Conservation (phyloP, 2,329 filamentous ascomycete genomes). For the Fusarium sp. region DNA sequence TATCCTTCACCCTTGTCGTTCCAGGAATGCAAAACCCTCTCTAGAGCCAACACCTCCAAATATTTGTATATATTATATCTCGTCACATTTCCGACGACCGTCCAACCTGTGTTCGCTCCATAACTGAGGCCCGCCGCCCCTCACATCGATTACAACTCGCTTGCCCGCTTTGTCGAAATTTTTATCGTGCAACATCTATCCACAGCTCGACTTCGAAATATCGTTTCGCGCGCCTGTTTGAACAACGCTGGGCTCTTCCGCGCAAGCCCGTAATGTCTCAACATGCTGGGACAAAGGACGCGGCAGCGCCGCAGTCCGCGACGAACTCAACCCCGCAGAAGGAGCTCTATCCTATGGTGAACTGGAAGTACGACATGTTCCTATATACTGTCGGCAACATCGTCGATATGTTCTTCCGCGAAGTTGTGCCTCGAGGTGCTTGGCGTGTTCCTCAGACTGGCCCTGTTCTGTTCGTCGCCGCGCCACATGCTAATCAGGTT, state of each 20-base stretch:
- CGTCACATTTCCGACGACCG: background rate
- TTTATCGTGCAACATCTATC: constrained; percentile 12
- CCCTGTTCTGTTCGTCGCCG: constrained; percentile 93
- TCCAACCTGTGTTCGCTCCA: constrained; percentile 1
- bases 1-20: background rate
- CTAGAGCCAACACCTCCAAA: background rate
- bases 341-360: constrained; percentile 75
- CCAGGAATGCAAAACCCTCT: constrained; percentile 16
- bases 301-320: constrained; percentile 40
- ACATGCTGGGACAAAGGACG: constrained; percentile 39
- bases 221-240: background rate
- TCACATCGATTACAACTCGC: constrained; percentile 15
- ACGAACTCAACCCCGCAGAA: constrained; percentile 50
- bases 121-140: constrained; percentile 20
- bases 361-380: constrained; percentile 81
- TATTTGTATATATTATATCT: constrained; percentile 13
- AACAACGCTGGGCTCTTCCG: constrained; percentile 19
- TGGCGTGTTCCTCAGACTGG: constrained; percentile 93
- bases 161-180: constrained; percentile 25
- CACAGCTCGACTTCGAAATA: constrained; percentile 2
- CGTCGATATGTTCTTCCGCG: constrained; percentile 96
- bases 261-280: constrained; percentile 33
- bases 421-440: constrained; percentile 92
- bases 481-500: constrained; percentile 96
- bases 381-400: constrained; percentile 83